Evolutionary conservation across 441 rosid species (phyloP).

Genomic region (Isatis lusitanica): DNA sequence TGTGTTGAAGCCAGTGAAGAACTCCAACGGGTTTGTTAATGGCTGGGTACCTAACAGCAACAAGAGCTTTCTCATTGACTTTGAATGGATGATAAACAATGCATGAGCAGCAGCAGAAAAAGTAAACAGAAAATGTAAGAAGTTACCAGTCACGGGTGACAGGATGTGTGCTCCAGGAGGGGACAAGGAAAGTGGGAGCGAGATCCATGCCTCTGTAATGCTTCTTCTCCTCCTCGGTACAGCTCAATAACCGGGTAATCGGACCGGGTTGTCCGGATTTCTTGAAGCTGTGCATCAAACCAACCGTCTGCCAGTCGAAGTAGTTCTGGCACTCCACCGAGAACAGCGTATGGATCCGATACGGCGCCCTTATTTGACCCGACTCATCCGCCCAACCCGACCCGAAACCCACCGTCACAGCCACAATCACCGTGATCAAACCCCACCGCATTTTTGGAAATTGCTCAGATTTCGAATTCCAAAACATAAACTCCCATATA

Average conservation of each 20-base stretch:
- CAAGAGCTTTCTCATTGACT: too few relatives aligned
- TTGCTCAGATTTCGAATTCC: constrained; percentile 33
- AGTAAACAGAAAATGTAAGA: background rate
- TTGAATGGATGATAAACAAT: too few relatives aligned
- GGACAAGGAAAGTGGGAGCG: constrained; percentile 88
- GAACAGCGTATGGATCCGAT: constrained; percentile 93
- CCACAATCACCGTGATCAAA: constrained; percentile 34
- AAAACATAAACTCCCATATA: constrained; percentile 41
- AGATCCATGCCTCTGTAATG: constrained; percentile 82
- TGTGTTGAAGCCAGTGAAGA: constrained; percentile 90
- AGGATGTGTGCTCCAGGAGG: constrained; percentile 95
- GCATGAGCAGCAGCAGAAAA: too few relatives aligned
- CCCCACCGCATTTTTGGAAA: constrained; percentile 28
- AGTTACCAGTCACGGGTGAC: constrained; percentile 86
- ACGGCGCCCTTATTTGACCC: constrained; percentile 48
- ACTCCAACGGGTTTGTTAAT: constrained; percentile 99
- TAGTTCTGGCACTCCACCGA: constrained; percentile 95
- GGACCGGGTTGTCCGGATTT: constrained; percentile 93
- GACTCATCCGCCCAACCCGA: constrained; percentile 36
- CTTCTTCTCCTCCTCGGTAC: constrained; percentile 86
- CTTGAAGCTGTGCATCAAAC: constrained; percentile 86
- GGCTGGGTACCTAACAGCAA: constrained; percentile 77
- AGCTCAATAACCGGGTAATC: constrained; percentile 83
- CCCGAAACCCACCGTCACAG: constrained; percentile 20
- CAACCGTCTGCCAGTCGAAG: constrained; percentile 99